Evolutionary conservation across 306 rosid genomes (phyloP).

Genomic region (peach (Prunus persica)): Prunus_persica_NCBIv2 NC_034015.1:20609001-20609500

Average conservation of each 20-base stretch:
- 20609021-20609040: background rate
- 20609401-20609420: conserved; percentile 41
- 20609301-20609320: background rate
- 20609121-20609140: background rate
- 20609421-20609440: conserved; percentile 24
- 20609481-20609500: conserved; percentile 73
- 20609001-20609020: background rate
- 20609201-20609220: background rate
- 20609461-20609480: conserved; percentile 29
- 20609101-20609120: background rate
- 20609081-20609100: background rate
- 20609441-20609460: conserved; percentile 30
- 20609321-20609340: background rate
- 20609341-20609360: background rate
- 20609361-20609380: conserved; percentile 7
- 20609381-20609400: background rate
- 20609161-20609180: background rate
- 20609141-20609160: background rate
- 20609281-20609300: background rate
- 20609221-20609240: background rate
- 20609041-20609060: background rate
- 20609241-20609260: background rate
- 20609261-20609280: background rate
- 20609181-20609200: background rate
- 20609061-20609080: background rate